Base-by-base conservation (phyloP, 176 grass and related monocot genomes). In the Dactylis glomerata region DNA sequence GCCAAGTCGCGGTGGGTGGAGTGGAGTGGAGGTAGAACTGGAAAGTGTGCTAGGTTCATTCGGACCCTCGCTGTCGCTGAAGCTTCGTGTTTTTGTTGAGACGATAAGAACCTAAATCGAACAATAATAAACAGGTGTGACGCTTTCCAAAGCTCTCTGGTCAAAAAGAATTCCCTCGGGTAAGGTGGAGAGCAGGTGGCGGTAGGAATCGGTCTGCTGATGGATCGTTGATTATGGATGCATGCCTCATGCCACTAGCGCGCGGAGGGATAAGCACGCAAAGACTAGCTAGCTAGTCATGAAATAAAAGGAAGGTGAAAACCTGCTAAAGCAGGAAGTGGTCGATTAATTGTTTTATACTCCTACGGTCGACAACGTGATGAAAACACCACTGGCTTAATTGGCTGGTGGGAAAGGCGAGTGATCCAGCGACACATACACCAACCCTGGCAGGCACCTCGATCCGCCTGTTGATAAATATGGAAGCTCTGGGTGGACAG, bases 391-490 rank as follows among this genome's bases (percentile, higher is more conserved):
- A 44, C 9, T 1, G 2, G 41, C 41, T 42, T 11, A 58, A 13
- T 7, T 61, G 26, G 50, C 50, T 52, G 50, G 76, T 22, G 15
- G 28, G 16, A 31, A 49, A 3, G 45, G 26, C 11, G 40, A 62
- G 37, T 17, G 7, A 72, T 42, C 78, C 14, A 30, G 62, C 24
- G 47, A 16, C 5, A 3, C 11, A 52, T 19, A 52, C 83, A 85
- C 83, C 83, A 69, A 85, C 61, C 47, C 26, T 5, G 17, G 65
- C 9, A n/a, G n/a, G n/a, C 64, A 68, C 8, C n/a, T n/a, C n/a
- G n/a, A n/a, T 16, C 8, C 7, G 7, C 16, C 1, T 10, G 28
- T 10, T 13, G 40, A 73, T 79, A 86, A 49, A 80, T 73, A 79
- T n/a, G 7, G 2, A 19, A 19, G 30, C 22, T 20, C 11, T 46